These are phyloP conservation scores for Seminavis robusta DNA, from an alignment of 108 stramenopile species.

Conservation along the genomic window DNA sequence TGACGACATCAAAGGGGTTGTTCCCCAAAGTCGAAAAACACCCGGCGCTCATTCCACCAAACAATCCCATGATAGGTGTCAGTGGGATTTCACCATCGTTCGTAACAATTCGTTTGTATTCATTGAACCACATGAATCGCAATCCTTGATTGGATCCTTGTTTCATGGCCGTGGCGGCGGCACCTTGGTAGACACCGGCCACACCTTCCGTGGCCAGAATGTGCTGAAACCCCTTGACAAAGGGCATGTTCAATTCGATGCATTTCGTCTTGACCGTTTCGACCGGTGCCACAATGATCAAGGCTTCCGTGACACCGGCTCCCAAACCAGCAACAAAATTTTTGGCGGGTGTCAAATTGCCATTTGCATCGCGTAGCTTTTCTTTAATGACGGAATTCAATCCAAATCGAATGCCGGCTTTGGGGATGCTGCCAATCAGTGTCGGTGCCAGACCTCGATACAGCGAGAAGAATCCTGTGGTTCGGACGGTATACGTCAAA, in stretches of 20 bases:
- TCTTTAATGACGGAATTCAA: constrained; percentile 86
- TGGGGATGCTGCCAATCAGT: constrained; percentile 85
- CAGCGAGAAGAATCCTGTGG: constrained; percentile 82
- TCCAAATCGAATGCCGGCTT: constrained; percentile 98
- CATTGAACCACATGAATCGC: constrained; percentile 98
- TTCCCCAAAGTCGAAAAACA: constrained; percentile 96
- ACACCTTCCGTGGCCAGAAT: constrained; percentile 88
- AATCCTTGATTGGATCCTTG: constrained; percentile 97
- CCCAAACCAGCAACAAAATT: constrained; percentile 94
- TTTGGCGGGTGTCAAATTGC: constrained; percentile 81
- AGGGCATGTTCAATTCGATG: constrained; percentile 89
- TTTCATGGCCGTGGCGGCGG: constrained; percentile 91
- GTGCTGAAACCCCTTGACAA: constrained; percentile 74
- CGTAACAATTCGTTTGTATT: constrained; percentile 86
- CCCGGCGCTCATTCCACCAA: constrained; percentile 97
- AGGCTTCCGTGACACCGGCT: constrained; percentile 91
- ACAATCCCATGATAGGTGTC: constrained; percentile 78
- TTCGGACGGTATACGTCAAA: constrained; percentile 80
- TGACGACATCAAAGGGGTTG: constrained; percentile 98
- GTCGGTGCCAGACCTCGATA: constrained; percentile 92
- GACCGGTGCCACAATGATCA: constrained; percentile 94
- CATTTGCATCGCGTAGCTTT: constrained; percentile 68
- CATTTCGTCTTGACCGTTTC: constrained; percentile 98
- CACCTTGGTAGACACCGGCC: constrained; percentile 94
- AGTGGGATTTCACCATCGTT: constrained; percentile 70